phyloP scores from a whole-genome alignment of 2,329 filamentous ascomycete species.

The Aspergillus niger region DNA sequence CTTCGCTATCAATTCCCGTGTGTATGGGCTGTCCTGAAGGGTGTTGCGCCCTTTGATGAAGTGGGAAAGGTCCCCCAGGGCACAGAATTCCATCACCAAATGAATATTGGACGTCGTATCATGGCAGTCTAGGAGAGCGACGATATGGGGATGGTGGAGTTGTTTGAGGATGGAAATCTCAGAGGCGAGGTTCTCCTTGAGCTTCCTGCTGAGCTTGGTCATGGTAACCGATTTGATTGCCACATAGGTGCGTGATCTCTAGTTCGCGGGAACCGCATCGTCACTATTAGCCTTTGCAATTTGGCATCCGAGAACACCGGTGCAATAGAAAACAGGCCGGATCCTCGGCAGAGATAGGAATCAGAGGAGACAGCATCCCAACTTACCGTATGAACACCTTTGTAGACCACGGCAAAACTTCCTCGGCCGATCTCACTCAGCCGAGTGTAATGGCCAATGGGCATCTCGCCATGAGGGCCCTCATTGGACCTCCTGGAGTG shows the following conservation, averaged over 20 bases:
- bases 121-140: slow-evolving; percentile 91
- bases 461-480: slow-evolving; percentile 36
- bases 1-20: slow-evolving; percentile 86
- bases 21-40: slow-evolving; percentile 75
- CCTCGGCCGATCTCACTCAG: slow-evolving; percentile 93
- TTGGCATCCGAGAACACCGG: neutral
- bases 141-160: slow-evolving; percentile 93
- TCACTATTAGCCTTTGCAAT: slow-evolving; percentile 6
- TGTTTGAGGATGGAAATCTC: slow-evolving; percentile 96
- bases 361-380: neutral
- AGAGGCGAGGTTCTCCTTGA: slow-evolving; percentile 91
- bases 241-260: slow-evolving; percentile 80
- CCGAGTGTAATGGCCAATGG: slow-evolving; percentile 76
- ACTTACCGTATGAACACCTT: slow-evolving; percentile 79
- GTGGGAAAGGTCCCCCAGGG: slow-evolving; percentile 87
- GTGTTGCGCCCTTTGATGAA: slow-evolving; percentile 93
- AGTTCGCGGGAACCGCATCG: slow-evolving; percentile 19
- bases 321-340: neutral
- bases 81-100: slow-evolving; percentile 98
- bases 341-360: neutral
- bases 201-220: slow-evolving; percentile 86
- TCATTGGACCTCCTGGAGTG: slow-evolving; percentile 46
- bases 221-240: slow-evolving; percentile 97
- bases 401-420: slow-evolving; percentile 95
- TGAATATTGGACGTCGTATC: slow-evolving; percentile 88